These are phyloP conservation scores for Daldinia loculata DNA, from an alignment of 495 filamentous ascomycete species.

Conservation along the genomic window DNA sequence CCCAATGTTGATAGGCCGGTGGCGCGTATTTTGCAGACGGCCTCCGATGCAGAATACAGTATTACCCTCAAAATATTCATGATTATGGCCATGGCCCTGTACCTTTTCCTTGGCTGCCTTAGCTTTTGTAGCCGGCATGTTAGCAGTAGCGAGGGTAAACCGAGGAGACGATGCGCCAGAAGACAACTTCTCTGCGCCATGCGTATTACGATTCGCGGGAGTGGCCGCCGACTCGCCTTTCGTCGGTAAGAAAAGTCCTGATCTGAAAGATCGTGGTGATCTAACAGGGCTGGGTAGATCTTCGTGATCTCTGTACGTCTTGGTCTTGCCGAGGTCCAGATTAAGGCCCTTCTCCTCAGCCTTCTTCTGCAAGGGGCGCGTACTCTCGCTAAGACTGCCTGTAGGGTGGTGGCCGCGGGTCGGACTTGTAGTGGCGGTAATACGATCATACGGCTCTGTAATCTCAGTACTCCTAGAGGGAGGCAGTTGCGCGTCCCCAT, in stretches of 20 bases:
- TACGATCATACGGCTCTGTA: constrained; percentile 71
- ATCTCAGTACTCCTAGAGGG: constrained; percentile 82
- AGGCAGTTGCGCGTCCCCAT: constrained; percentile 65
- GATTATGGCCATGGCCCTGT: constrained; percentile 71
- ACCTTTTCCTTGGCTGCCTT: constrained; percentile 45
- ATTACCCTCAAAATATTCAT: constrained; percentile 92
- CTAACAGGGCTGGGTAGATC: constrained; percentile 64
- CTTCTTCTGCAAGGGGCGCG: constrained; percentile 71
- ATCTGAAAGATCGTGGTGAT: constrained; percentile 77
- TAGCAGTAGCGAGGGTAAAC: constrained; percentile 51
- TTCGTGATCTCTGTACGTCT: constrained; percentile 54
- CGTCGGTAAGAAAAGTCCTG: constrained; percentile 67
- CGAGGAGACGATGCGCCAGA: constrained; percentile 78
- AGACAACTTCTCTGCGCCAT: constrained; percentile 77
- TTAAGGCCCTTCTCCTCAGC: constrained; percentile 61
- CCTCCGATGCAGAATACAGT: constrained; percentile 88
- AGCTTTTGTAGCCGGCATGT: constrained; percentile 37
- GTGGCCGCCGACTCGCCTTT: constrained; percentile 56
- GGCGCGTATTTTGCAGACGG: constrained; percentile 83
- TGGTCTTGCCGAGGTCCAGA: constrained; percentile 64
- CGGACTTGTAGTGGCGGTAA: constrained; percentile 78
- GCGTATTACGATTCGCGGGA: constrained; percentile 60
- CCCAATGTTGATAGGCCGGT: constrained; percentile 89
- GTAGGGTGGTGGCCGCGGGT: constrained; percentile 70
- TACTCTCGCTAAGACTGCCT: constrained; percentile 76